Evolutionary conservation across 2,329 filamentous ascomycete genomes (phyloP), one percentile per base, ranked within the genome.

Genomic region (Myriosclerotinia duriaeana): DNA sequence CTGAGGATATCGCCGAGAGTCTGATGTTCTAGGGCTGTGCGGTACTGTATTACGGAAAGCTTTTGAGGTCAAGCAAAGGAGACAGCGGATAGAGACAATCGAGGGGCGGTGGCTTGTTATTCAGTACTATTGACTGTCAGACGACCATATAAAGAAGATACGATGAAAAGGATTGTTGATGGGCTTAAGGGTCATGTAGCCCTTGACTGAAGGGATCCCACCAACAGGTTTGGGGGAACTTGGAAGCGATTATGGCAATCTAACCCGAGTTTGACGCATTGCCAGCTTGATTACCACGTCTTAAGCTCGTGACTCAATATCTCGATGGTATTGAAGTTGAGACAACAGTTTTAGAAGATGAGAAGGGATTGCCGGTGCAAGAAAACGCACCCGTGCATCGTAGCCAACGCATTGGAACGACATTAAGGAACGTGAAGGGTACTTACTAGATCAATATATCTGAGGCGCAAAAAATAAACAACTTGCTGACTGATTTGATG

Each of bases 231-330:
- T 30, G 56, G 38, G 52, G 30, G 52, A n/a, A n/a, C n/a, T n/a
- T n/a, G n/a, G n/a, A 54, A 58, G 52, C 53, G 53, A 58, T 34
- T 14, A 26, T 7, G 17, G 36, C 4, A 34, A 36, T 20, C 26
- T 42, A 14, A 50, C 15, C 26, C 20, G 30, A 56, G 20, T 36
- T 46, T 36, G 30, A 56, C 34, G 61, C 61, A 58, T 58, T 58
- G 52, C 61, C 52, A 64, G 52, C 61, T 56, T 40, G 26, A 44
- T 9, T n/a, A 56, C 38, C 50, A 55, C 61, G 26, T 46, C 30
- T 50, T 36, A 38, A 36, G 12, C 20, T 36, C 30, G 12, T 11
- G 44, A n/a, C 12, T 40, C n/a, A 34, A 44, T 12, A 44, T 20
- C n/a, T 38, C 14, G 6, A 48, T 56, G 34, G 61, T 11, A 8